These are phyloP conservation scores for Phytopythium delawarense DNA, from an alignment of 352 stramenopile genomes.

Conservation along the genomic window DNA sequence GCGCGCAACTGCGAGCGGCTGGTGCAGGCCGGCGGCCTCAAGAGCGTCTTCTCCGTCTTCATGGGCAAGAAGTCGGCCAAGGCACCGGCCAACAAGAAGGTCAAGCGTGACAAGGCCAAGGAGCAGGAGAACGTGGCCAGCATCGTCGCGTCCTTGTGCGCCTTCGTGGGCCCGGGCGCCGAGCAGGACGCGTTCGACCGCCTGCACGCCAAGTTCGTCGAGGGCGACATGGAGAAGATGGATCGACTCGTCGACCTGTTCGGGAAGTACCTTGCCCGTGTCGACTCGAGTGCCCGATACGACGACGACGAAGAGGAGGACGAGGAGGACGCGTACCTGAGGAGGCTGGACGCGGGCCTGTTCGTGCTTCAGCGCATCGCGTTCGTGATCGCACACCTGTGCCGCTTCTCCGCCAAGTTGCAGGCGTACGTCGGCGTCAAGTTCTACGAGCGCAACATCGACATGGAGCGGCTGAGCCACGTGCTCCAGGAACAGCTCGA, in stretches of 20 bases:
- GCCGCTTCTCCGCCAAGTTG: slow-evolving; percentile 54
- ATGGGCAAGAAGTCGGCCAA: slow-evolving; percentile 57
- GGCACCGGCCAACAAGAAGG: slow-evolving; percentile 18
- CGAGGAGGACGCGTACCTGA: slow-evolving; percentile 53
- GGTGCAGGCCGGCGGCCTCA: slow-evolving; percentile 61
- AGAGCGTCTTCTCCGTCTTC: slow-evolving; percentile 63
- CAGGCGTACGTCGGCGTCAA: slow-evolving; percentile 72
- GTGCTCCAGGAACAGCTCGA: slow-evolving; percentile 58
- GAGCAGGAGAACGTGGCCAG: slow-evolving; percentile 65
- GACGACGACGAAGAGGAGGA: slow-evolving; percentile 25
- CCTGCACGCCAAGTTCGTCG: slow-evolving; percentile 79
- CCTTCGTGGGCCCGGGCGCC: slow-evolving; percentile 38
- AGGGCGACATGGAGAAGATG: slow-evolving; percentile 80
- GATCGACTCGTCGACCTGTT: slow-evolving; percentile 78
- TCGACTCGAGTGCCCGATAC: slow-evolving; percentile 27
- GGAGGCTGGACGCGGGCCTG: slow-evolving; percentile 65
- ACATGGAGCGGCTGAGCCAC: slow-evolving; percentile 32
- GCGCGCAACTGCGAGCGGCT: slow-evolving; percentile 64
- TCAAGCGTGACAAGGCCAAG: slow-evolving; percentile 36
- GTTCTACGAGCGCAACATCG: slow-evolving; percentile 67
- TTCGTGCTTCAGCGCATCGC: slow-evolving; percentile 72
- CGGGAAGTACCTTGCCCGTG: slow-evolving; percentile 60
- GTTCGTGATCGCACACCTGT: slow-evolving; percentile 62
- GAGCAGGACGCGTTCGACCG: slow-evolving; percentile 54
- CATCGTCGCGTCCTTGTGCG: slow-evolving; percentile 64